Evolutionary conservation across 1,284 basidiomycete species (phyloP).

Genomic region (Paramarasmius palmivorus): DNA sequence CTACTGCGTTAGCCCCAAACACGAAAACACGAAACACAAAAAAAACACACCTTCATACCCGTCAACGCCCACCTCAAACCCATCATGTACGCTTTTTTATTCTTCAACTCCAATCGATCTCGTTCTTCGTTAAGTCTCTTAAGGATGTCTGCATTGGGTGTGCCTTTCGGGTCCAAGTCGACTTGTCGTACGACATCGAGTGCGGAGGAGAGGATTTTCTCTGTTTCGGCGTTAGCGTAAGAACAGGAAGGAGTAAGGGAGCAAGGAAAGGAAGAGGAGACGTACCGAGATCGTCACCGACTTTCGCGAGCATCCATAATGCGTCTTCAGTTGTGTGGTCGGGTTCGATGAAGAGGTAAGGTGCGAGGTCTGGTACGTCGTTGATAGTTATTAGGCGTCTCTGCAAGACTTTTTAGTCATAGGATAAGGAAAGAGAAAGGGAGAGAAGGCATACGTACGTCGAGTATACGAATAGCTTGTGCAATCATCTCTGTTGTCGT

Average conservation of each 20-base stretch:
- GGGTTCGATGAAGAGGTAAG: constrained; percentile 79
- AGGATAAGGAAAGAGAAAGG: background rate
- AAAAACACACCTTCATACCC: constrained; percentile 70
- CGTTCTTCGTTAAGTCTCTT: constrained; percentile 48
- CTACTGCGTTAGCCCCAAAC: no score
- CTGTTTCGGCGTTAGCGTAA: background rate
- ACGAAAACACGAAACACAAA: background rate
- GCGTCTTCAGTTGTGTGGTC: constrained; percentile 58
- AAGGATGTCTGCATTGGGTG: constrained; percentile 34
- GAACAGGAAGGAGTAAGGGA: no score
- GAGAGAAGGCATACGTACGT: constrained; percentile 45
- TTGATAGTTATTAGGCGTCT: constrained; percentile 68
- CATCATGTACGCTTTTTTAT: constrained; percentile 61
- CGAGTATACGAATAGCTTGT: constrained; percentile 54
- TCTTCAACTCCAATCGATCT: constrained; percentile 39
- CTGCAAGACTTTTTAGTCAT: constrained; percentile 33
- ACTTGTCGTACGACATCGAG: background rate
- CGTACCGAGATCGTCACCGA: constrained; percentile 46
- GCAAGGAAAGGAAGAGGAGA: constrained; percentile 5
- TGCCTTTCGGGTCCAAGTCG: background rate
- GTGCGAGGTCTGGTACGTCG: constrained; percentile 66
- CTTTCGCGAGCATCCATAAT: constrained; percentile 47
- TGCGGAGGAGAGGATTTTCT: constrained; percentile 16
- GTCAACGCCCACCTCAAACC: constrained; percentile 77
- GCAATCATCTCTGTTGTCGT: constrained; percentile 56